Conservation (phyloP, 148 eudicot genomes). For the Euryodendron excelsum region DNA sequence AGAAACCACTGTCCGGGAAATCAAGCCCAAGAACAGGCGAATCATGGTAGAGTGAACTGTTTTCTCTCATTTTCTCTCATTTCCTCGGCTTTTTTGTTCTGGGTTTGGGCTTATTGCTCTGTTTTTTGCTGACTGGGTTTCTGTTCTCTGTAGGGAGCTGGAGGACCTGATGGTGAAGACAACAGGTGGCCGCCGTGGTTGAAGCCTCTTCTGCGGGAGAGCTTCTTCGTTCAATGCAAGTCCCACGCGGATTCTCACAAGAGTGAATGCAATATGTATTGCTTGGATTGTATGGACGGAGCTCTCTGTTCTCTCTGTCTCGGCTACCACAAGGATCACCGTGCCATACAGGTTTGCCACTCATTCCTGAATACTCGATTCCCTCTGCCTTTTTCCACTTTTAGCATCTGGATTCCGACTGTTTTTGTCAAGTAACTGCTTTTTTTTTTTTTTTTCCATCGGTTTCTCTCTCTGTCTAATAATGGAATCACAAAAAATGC, state of each 20-base stretch:
- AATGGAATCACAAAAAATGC: neutral
- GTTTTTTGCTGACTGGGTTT: neutral
- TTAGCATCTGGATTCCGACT: neutral
- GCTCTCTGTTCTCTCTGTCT: conserved; percentile 81
- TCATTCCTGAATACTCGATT: neutral
- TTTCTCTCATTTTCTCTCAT: neutral
- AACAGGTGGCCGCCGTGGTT: conserved; percentile 84
- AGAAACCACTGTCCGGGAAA: conserved; percentile 57
- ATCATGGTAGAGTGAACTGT: conserved; percentile 49
- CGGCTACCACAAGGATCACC: conserved; percentile 61
- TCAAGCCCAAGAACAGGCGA: conserved; percentile 78
- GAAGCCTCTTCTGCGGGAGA: conserved; percentile 55
- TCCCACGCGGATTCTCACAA: conserved; percentile 78
- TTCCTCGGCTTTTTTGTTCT: neutral
- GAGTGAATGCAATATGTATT: conserved; percentile 92
- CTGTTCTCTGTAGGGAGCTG: conserved; percentile 40
- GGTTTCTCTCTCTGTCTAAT: neutral
- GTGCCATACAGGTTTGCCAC: conserved; percentile 64
- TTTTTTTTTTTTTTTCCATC: no score
- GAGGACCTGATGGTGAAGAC: conserved; percentile 76
- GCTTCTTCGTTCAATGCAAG: conserved; percentile 72
- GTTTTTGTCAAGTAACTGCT: neutral
- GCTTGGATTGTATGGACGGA: conserved; percentile 77
- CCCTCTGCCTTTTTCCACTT: neutral
- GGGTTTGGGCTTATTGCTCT: neutral